phyloP scores from a whole-genome alignment of 768 basidiomycete species.

The Dioszegia crocea region DNA sequence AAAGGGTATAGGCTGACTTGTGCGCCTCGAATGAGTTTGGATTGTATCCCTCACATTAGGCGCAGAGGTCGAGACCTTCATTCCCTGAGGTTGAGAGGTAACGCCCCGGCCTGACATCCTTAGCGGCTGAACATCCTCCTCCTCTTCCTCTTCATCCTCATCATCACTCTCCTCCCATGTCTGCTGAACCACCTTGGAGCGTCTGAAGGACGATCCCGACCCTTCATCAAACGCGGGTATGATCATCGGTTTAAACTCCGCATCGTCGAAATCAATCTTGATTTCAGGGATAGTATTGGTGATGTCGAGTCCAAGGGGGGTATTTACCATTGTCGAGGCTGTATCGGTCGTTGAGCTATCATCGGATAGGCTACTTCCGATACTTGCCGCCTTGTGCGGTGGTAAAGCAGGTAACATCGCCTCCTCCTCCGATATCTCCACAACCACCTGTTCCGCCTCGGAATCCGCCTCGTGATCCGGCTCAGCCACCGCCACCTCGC shows the following conservation, averaged over 20 bases:
- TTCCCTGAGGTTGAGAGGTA: neutral
- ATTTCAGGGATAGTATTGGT: slow-evolving; percentile 1
- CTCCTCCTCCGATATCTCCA: slow-evolving; percentile 2
- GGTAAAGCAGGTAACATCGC: neutral
- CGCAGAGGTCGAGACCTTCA: neutral
- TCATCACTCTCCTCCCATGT: slow-evolving; percentile 10
- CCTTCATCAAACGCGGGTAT: neutral
- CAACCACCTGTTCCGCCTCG: slow-evolving; percentile 12
- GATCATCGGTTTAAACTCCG: neutral
- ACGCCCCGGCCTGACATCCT: neutral
- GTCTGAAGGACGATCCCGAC: slow-evolving; percentile 22
- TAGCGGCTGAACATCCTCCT: neutral
- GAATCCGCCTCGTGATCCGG: neutral
- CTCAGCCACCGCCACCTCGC: neutral
- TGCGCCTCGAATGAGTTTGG: neutral
- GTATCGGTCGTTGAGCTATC: neutral
- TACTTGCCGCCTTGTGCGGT: neutral
- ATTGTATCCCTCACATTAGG: neutral
- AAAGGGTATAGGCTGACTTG: neutral
- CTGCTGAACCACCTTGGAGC: slow-evolving; percentile 8
- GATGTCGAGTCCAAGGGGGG: slow-evolving; percentile 1
- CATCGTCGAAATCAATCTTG: slow-evolving; percentile 1
- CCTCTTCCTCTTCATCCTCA: slow-evolving; percentile 15
- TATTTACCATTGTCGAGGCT: neutral
- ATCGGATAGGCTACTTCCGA: neutral